A percentile compares a stretch with the other conserved stretches of the same genome.
These are phyloP conservation scores for Cladophialophora bantiana DNA, from an alignment of 2,329 filamentous ascomycete genomes.

Conservation along the genomic window DNA sequence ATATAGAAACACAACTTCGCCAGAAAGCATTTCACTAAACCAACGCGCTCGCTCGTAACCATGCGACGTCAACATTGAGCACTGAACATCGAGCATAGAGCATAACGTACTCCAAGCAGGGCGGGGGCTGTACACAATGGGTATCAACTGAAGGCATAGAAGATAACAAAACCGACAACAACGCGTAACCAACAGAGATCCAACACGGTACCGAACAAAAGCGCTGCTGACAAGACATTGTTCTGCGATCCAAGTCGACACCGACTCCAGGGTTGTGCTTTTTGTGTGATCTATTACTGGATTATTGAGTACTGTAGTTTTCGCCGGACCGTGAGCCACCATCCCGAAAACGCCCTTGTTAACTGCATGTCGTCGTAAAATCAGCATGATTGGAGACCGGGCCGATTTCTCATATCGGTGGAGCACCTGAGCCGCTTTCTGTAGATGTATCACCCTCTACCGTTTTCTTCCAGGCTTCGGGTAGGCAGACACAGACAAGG, in stretches of 20 bases:
- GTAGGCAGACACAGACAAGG: constrained; percentile 92
- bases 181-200: constrained; percentile 17
- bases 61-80: constrained; percentile 5
- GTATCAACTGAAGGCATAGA: constrained; percentile 34
- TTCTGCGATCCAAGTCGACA: constrained; percentile 15
- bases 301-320: constrained; percentile 35
- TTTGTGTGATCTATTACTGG: constrained; percentile 34
- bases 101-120: background rate
- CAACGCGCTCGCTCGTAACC: constrained; percentile 3
- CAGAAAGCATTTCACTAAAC: constrained; percentile 4
- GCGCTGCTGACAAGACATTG: constrained; percentile 17
- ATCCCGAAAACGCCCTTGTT: constrained; percentile 33
- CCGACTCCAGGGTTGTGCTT: constrained; percentile 20
- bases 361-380: constrained; percentile 38
- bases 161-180: constrained; percentile 14
- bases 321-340: constrained; percentile 26
- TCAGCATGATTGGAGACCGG: constrained; percentile 22
- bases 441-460: constrained; percentile 86
- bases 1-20: background rate
- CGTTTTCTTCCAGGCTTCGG: constrained; percentile 95
- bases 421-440: constrained; percentile 61
- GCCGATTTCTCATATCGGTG: constrained; percentile 30
- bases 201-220: constrained; percentile 16
- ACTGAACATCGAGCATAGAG: constrained; percentile 1
- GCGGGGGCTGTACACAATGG: constrained; percentile 28